A percentile compares a stretch with the other conserved stretches of the same genome.
These are phyloP conservation scores for Ophiognomonia clavigignenti-juglandacearum DNA, from an alignment of 2,329 filamentous ascomycete species.

Conservation along the genomic window DNA sequence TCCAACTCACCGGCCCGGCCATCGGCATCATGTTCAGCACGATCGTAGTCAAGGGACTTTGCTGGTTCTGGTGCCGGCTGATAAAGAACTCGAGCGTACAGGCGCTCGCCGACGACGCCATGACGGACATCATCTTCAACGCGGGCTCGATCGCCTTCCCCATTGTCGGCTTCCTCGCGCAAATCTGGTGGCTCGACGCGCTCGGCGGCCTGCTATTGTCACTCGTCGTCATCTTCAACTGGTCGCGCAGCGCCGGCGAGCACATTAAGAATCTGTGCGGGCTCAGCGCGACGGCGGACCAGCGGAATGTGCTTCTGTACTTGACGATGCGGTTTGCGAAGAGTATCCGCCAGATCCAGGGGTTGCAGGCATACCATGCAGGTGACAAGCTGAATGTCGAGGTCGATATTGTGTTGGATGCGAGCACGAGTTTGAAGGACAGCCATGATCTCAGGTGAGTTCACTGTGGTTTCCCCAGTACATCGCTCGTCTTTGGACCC, in stretches of 20 bases:
- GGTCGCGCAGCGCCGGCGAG: constrained; percentile 66
- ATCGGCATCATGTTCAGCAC: constrained; percentile 78
- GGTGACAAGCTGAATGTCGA: constrained; percentile 80
- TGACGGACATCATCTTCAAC: constrained; percentile 75
- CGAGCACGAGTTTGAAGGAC: constrained; percentile 69
- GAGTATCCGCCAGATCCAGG: constrained; percentile 80
- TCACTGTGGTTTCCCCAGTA: too few species aligned
- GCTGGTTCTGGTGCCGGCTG: constrained; percentile 83
- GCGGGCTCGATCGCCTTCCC: constrained; percentile 85
- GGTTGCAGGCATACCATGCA: constrained; percentile 77
- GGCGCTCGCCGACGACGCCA: constrained; percentile 50
- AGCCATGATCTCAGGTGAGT: constrained; percentile 66
- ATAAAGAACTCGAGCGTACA: constrained; percentile 84
- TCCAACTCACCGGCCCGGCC: constrained; percentile 69
- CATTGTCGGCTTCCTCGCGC: constrained; percentile 69
- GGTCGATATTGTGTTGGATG: constrained; percentile 79
- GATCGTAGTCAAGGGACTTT: constrained; percentile 74
- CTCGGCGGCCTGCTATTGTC: constrained; percentile 76
- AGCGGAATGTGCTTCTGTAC: constrained; percentile 82
- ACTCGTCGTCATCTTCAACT: constrained; percentile 72
- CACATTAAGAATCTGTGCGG: constrained; percentile 80
- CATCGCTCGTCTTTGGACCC: too few species aligned
- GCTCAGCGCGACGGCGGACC: constrained; percentile 71
- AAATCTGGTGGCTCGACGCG: constrained; percentile 79
- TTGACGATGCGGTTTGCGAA: constrained; percentile 91